Base-by-base conservation (phyloP, 495 filamentous ascomycete genomes). In the Lophiostoma macrostomum region DNA sequence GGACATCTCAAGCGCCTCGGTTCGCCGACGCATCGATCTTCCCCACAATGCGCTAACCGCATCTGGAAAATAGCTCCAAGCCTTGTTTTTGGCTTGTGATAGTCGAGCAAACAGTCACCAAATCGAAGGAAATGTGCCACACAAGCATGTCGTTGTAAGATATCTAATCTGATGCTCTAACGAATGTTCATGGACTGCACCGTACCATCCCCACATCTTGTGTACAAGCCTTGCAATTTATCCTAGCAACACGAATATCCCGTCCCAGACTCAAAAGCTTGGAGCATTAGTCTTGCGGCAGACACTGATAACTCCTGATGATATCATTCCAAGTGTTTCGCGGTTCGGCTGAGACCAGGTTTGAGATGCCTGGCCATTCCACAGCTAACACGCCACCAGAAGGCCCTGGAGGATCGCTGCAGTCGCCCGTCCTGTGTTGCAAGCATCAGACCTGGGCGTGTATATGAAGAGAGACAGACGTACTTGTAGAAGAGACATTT, bases 231-330 rank as follows among this genome's bases (percentile, higher is more conserved):
- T n/a, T n/a, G n/a, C n/a, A n/a, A n/a, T n/a, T n/a, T n/a, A n/a
- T n/a, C n/a, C n/a, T n/a, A n/a, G n/a, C n/a, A n/a, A n/a, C n/a
- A n/a, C n/a, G n/a, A n/a, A n/a, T n/a, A n/a, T n/a, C n/a, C n/a
- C n/a, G n/a, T n/a, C n/a, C n/a, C n/a, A n/a, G n/a, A n/a, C n/a
- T n/a, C n/a, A n/a, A n/a, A n/a, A n/a, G n/a, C n/a, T n/a, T n/a
- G n/a, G n/a, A 38, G 19, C 35, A 38, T 16, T 18, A 38, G 7
- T 18, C 35, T 6, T 51, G 41, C 42, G 30, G 14, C 46, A 37
- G 50, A 31, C 53, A 56, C 8, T 31, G 23, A 50, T 49, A 56
- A 42, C 53, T 49, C 42, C 42, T 27, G 4, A 50, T 29, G 14
- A 8, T 14, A 50, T 56, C 53, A 36, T 56, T 56, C 53, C 43